Evolutionary conservation across 2,329 filamentous ascomycete genomes (phyloP), one percentile per base, ranked within the genome.

Genomic region (Chaetomiaceae sp.): DNA sequence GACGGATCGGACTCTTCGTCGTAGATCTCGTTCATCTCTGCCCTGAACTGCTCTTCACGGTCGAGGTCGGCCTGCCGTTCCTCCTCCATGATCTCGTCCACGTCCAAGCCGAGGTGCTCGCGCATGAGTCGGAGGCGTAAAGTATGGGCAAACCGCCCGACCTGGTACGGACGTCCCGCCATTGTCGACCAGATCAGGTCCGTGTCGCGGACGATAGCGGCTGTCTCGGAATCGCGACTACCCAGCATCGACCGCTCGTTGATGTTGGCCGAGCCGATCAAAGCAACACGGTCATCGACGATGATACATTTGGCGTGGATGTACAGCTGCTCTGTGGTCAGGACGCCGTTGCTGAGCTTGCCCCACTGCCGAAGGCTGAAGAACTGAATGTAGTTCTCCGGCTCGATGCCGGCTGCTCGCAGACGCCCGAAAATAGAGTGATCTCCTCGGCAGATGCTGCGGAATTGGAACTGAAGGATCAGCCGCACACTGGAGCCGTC

Each of bases 191-290:
- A 83, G 48, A 96, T 79, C 80, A 95, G 89, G 63, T 96, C 88
- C 1, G 87, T 91, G 62, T 98, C 93, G 43, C 91, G 81, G 34
- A 98, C 86, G 35, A 97, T 78, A 6, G 90, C 84, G 5, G 91
- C 93, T 52, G 87, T 82, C 66, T 98, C 93, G 0, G 91, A 96
- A 65, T 98, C 93, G 59, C 93, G 81, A 39, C 80, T 84, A 8
- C 93, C 93, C 51, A 96, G 67, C 88, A 97, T 89, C 6, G 91
- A 97, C 37, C 93, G 83, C 66, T 98, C 93, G 59, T 98, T 98
- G 72, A 98, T 97, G 63, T 98, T 98, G 43, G 93, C 93, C 37
- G 91, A 97, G 15, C 93, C 93, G 58, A 98, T 98, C 51, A 98
- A 82, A 17, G 85, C 91, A 48, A 93, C 81, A 27, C 91, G 81